These are phyloP conservation scores for Orbilia ellipsospora DNA, from an alignment of 2,329 filamentous ascomycete genomes.

Conservation along the genomic window DNA sequence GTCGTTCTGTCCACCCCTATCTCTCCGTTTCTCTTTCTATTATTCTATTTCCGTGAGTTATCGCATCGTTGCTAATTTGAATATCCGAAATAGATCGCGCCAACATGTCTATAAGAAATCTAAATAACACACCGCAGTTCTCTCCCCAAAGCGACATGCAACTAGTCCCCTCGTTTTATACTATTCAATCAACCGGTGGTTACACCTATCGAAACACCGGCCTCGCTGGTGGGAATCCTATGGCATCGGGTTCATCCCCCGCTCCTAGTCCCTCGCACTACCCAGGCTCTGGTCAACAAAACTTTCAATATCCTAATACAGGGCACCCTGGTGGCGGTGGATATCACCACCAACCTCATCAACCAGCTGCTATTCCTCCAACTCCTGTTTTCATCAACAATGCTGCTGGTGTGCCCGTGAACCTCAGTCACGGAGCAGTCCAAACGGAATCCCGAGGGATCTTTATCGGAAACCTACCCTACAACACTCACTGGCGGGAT, in stretches of 20 bases:
- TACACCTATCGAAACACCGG: conserved; percentile 14
- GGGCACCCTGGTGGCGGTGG: neutral
- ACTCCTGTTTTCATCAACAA: conserved; percentile 56
- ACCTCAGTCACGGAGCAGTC: conserved; percentile 57
- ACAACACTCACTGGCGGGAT: conserved; percentile 57
- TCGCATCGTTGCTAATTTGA: conserved; percentile 18
- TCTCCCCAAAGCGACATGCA: conserved; percentile 32
- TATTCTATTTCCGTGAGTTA: neutral
- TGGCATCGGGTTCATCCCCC: conserved; percentile 11
- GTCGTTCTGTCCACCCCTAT: neutral
- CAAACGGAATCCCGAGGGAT: conserved; percentile 57
- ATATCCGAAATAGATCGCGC: conserved; percentile 14
- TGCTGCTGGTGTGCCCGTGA: conserved; percentile 57
- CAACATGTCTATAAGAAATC: conserved; percentile 9
- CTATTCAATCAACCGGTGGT: neutral
- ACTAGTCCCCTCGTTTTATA: conserved; percentile 32
- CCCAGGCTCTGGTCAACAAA: conserved; percentile 2
- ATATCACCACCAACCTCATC: neutral
- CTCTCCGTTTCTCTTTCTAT: neutral
- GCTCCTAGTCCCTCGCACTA: conserved; percentile 10
- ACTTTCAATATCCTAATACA: conserved; percentile 2
- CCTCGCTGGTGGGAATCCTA: conserved; percentile 11
- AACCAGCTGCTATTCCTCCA: conserved; percentile 47
- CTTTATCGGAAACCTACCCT: conserved; percentile 58
- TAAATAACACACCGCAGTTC: conserved; percentile 17